Base-by-base conservation (phyloP, 495 filamentous ascomycete genomes). In the Tuber indicum region DNA sequence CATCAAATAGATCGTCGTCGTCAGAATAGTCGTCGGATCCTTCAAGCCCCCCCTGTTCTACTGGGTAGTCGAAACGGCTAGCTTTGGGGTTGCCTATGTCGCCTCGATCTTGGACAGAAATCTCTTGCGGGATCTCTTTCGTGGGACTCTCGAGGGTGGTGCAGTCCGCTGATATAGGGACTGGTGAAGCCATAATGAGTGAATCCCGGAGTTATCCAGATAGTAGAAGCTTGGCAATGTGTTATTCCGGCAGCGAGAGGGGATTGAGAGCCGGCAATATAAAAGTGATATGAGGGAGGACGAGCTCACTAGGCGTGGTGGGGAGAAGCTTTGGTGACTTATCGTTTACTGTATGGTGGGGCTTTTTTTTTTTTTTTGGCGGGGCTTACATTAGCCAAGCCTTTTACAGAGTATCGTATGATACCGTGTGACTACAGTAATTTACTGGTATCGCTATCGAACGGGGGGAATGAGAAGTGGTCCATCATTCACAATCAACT, bases 21-120 rank as follows among this genome's bases (percentile, higher is more conserved):
- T 90, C 89, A 74, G 88, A 86, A 42, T 88, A 88, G 41, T 89
- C 86, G 32, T 90, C 90, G 19, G 88, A 85, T 23, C 85, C 81
- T 4, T 87, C 85, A 6, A 83, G 82, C 71, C 85, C 83, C 26
- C 84, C 75, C 23, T 85, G 81, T 44, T 78, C 70, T 71, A 82
- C 76, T 23, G 82, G 83, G 62, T 74, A 81, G 46, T 78, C 82
- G 36, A 42, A 72, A n/a, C 76, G 85, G 84, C 85, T 83, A 43
- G 84, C 79, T 36, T 10, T 36, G 36, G n/a, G 44, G 41, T 72
- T 62, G n/a, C n/a, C 52, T n/a, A 26, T 14, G 52, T 4, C 10
- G 52, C n/a, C 3, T 62, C 52, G 52, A 12, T 32, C 14, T 26
- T 32, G 52, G 23, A 12, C 8, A 52, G 49, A n/a, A 3, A 12